Conservation (phyloP, 129 eudicot genomes). For the Ambrosia artemisiifolia region DNA sequence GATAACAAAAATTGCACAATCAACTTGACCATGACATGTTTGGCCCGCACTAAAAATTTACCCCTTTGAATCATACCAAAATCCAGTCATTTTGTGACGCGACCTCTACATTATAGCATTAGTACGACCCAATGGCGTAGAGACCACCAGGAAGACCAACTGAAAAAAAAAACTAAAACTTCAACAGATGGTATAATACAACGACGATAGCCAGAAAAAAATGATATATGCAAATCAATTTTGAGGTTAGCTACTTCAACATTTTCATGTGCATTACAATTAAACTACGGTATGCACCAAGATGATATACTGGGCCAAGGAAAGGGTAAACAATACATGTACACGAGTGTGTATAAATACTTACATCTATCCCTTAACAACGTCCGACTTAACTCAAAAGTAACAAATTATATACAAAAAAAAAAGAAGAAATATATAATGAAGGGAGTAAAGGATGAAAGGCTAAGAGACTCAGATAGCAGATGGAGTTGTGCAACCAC, state of each 20-base stretch:
- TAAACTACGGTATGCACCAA: background rate
- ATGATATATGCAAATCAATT: background rate
- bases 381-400: no score
- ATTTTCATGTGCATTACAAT: no score
- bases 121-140: background rate
- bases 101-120: background rate
- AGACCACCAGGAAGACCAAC: background rate
- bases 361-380: no score
- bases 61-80: background rate
- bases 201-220: background rate
- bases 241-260: background rate
- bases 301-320: background rate
- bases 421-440: no score
- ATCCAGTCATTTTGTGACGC: background rate
- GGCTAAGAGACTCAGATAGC: no score
- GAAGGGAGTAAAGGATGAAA: no score
- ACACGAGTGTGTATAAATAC: background rate
- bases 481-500: background rate
- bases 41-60: background rate
- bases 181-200: background rate
- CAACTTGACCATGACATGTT: background rate
- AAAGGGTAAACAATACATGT: background rate
- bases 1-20: background rate
- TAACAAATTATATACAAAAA: no score
- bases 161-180: background rate